A percentile compares a stretch with the other conserved stretches of the same genome.
These are phyloP conservation scores for Tetrahymena thermophila DNA, from an alignment of 73 alveolate species.

Conservation along the genomic window DNA sequence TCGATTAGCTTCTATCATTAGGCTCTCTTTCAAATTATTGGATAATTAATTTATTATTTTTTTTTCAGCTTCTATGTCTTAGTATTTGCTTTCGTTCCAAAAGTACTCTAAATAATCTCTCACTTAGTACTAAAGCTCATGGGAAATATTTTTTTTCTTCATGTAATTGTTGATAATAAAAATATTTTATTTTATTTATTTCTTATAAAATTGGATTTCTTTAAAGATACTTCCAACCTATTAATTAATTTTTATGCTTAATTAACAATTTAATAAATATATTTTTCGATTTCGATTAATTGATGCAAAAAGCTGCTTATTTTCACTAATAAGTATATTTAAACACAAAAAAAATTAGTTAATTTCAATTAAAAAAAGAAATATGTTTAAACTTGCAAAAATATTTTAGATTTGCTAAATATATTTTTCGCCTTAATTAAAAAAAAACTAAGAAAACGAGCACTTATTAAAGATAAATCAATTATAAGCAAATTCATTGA, in stretches of 20 bases:
- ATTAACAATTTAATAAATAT: too few species aligned
- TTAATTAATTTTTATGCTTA: not conserved
- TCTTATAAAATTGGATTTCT: not conserved
- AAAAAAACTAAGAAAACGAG: too few species aligned
- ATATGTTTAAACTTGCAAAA: too few species aligned
- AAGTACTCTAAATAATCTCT: constrained; percentile 6
- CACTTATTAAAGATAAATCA: too few species aligned
- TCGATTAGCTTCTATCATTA: constrained; percentile 1
- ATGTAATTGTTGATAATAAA: constrained; percentile 3
- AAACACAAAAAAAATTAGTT: too few species aligned
- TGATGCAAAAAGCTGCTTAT: not conserved
- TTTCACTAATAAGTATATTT: too few species aligned
- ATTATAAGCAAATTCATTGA: too few species aligned
- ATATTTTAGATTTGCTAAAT: too few species aligned
- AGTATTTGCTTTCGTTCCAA: not conserved
- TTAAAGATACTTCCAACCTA: constrained; percentile 38
- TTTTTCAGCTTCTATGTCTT: not conserved
- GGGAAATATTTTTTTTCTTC: not conserved
- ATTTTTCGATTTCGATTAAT: too few species aligned
- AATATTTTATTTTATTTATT: not conserved
- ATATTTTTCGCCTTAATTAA: too few species aligned
- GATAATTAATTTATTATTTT: not conserved
- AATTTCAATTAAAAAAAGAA: too few species aligned
- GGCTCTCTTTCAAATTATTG: not conserved
- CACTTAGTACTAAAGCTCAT: not conserved